A percentile compares a stretch with the other conserved stretches of the same genome.
Evolutionary conservation across 768 basidiomycete species (phyloP).

Genomic region (Pluteus cervinus): DNA sequence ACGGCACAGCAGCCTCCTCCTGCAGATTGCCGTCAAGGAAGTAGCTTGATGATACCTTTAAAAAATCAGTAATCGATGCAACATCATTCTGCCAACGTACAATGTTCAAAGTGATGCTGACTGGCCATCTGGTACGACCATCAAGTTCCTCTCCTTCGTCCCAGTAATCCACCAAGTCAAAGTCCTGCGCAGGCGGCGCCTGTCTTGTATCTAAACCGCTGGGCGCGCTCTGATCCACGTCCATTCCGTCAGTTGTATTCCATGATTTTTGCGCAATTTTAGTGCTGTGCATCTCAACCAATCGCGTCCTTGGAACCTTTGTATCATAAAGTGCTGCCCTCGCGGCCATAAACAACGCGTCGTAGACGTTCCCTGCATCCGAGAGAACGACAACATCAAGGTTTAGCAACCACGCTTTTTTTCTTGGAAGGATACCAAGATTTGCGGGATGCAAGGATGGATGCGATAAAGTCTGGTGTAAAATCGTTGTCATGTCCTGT

Average conservation of each 20-base stretch:
- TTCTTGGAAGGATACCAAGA: conserved; percentile 49
- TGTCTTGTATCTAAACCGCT: conserved; percentile 59
- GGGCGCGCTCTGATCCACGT: conserved; percentile 42
- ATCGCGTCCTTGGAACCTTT: conserved; percentile 67
- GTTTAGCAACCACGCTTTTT: conserved; percentile 71
- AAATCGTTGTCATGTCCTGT: conserved; percentile 57
- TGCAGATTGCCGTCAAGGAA: conserved; percentile 69
- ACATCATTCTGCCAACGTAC: conserved; percentile 26
- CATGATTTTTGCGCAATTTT: conserved; percentile 11
- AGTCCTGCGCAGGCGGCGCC: conserved; percentile 56
- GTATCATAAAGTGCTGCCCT: conserved; percentile 79
- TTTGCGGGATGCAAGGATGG: conserved; percentile 61
- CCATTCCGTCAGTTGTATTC: conserved; percentile 39
- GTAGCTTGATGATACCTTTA: conserved; percentile 50
- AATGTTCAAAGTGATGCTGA: conserved; percentile 73
- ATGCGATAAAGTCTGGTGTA: conserved; percentile 64
- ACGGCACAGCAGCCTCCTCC: conserved; percentile 65
- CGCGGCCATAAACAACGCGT: conserved; percentile 75
- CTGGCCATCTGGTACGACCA: conserved; percentile 64
- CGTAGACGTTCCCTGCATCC: conserved; percentile 70
- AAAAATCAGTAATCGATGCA: neutral
- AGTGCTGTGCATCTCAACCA: conserved; percentile 59
- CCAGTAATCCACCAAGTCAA: conserved; percentile 85
- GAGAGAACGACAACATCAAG: conserved; percentile 72
- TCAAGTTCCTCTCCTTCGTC: conserved; percentile 70